Evolutionary conservation across 1,284 basidiomycete genomes (phyloP), one percentile per base, ranked within the genome.

Genomic region (Phlebopus sp.): DNA sequence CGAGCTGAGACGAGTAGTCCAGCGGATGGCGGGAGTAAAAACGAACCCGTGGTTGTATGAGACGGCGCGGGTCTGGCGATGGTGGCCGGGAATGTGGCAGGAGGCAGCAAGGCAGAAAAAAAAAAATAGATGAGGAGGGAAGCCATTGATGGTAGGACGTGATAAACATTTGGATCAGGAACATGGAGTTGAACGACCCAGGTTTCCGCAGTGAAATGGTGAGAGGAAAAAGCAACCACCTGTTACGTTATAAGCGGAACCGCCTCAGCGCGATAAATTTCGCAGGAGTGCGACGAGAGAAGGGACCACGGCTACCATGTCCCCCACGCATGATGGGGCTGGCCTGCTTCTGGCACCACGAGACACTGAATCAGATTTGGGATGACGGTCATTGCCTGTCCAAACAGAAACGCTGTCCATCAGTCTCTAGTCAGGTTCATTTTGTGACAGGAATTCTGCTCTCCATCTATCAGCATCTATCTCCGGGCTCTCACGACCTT

Each of bases 231-330:
- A 29, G 43, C 49, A 48, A 57, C 51, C 51, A 45, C 51, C 52
- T 37, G 53, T 64, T 68, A 64, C 62, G 62, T 64, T 52, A 64
- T 53, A 50, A 50, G 43, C 55, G 57, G 60, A 49, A 63, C 54
- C 54, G 53, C 59, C 57, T 47, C 40, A 54, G 23, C 32, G 37
- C 38, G 44, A 59, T 43, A 36, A 43, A 36, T 18, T 36, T 35
- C 18, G 19, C 37, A 40, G 30, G 44, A 18, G 19, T 23, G 19
- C 23, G n/a, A n/a, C n/a, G n/a, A n/a, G n/a, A n/a, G n/a, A n/a
- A 27, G 13, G 19, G 13, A 29, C 14, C 14, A 27, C 14, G 14
- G 49, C 30, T 21, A 59, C 13, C 31, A 15, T 25, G 31, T 32
- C n/a, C 31, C n/a, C 23, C 19, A 42, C 17, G 13, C 30, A 9